phyloP scores from a whole-genome alignment of 1,284 basidiomycete species.

The Trametes versicolor region DNA sequence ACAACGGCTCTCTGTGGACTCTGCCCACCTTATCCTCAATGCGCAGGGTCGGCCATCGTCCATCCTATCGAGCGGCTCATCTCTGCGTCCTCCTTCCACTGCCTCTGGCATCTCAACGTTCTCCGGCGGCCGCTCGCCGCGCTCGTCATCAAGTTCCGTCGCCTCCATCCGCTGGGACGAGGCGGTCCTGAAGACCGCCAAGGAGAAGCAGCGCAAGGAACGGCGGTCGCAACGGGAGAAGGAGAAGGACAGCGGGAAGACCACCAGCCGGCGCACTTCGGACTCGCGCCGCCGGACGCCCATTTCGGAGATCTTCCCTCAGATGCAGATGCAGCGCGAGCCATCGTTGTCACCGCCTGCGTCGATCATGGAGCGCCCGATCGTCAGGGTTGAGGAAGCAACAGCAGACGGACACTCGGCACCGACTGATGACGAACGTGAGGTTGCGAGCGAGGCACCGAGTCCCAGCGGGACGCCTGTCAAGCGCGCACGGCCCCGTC shows the following conservation, averaged over 20 bases:
- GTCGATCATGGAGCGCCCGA: slow-evolving; percentile 43
- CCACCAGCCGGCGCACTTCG: slow-evolving; percentile 37
- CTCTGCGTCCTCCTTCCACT: slow-evolving; percentile 65
- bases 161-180: slow-evolving; percentile 74
- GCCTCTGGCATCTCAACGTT: slow-evolving; percentile 56
- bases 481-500: slow-evolving; percentile 61
- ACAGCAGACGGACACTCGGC: slow-evolving; percentile 59
- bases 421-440: slow-evolving; percentile 40
- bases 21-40: slow-evolving; percentile 45
- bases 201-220: slow-evolving; percentile 60
- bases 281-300: slow-evolving; percentile 43
- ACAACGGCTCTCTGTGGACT: slow-evolving; percentile 58
- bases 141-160: slow-evolving; percentile 59
- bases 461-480: slow-evolving; percentile 54
- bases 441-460: slow-evolving; percentile 14
- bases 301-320: slow-evolving; percentile 48
- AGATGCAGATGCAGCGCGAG: slow-evolving; percentile 34
- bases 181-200: slow-evolving; percentile 61
- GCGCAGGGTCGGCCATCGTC: slow-evolving; percentile 53
- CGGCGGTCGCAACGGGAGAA: slow-evolving; percentile 42
- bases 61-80: slow-evolving; percentile 59
- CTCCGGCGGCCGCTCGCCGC: slow-evolving; percentile 37
- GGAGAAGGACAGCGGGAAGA: slow-evolving; percentile 32
- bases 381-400: slow-evolving; percentile 60
- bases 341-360: slow-evolving; percentile 31